These are phyloP conservation scores for Trametes cingulata DNA, from an alignment of 768 basidiomycete genomes.

Conservation along the genomic window DNA sequence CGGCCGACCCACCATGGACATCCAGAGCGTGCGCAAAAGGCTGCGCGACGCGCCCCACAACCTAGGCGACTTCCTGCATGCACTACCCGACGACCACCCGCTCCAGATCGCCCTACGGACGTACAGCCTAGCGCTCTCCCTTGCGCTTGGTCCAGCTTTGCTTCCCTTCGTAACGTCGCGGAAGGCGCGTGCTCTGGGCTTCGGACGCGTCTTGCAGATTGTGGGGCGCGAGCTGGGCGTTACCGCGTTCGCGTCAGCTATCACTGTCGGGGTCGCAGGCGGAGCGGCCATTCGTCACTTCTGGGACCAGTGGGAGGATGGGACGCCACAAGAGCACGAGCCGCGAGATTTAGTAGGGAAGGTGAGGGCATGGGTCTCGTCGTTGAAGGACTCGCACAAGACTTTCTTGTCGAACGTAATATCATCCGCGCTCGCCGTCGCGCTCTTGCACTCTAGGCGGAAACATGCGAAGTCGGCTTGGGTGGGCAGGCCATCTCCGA, in stretches of 20 bases:
- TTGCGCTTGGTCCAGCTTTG: slow-evolving; percentile 67
- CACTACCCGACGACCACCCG: slow-evolving; percentile 45
- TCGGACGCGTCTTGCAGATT: slow-evolving; percentile 35
- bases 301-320: slow-evolving; percentile 35
- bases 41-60: slow-evolving; percentile 14
- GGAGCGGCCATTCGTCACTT: slow-evolving; percentile 54
- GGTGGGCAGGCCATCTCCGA: slow-evolving; percentile 44
- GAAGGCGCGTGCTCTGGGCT: slow-evolving; percentile 28
- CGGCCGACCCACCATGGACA: neutral
- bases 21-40: neutral
- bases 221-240: slow-evolving; percentile 57
- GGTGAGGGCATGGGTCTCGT: slow-evolving; percentile 24
- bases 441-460: slow-evolving; percentile 56
- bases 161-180: slow-evolving; percentile 49
- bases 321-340: neutral
- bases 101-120: slow-evolving; percentile 63
- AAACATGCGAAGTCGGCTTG: slow-evolving; percentile 17
- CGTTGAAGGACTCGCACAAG: slow-evolving; percentile 44
- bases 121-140: slow-evolving; percentile 62
- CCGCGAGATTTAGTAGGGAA: neutral
- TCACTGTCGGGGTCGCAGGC: slow-evolving; percentile 65
- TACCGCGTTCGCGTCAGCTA: slow-evolving; percentile 69
- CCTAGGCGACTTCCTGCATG: slow-evolving; percentile 24
- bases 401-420: slow-evolving; percentile 60
- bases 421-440: slow-evolving; percentile 56